Evolutionary conservation across 2,329 filamentous ascomycete genomes (phyloP), one percentile per base, ranked within the genome.

Genomic region (Colletotrichum caudatum): DNA sequence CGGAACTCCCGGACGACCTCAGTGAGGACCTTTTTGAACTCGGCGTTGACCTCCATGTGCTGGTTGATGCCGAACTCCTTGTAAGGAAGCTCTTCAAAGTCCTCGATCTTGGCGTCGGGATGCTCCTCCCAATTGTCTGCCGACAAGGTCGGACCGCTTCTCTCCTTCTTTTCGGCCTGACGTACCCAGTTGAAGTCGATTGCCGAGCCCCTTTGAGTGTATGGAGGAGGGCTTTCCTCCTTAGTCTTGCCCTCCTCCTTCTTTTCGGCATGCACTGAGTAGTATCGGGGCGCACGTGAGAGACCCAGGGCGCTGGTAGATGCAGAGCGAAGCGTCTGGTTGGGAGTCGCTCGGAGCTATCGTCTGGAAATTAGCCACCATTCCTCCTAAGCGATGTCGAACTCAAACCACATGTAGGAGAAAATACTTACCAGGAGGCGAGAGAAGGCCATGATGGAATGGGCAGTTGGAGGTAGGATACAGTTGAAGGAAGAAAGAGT

Each of bases 1-100:
- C 92, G 88, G 81, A 99, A 98, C 77, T 97, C 90, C 89, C 94
- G 96, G 29, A 98, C 85, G 74, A 98, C 93, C 77, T 94, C 90
- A 65, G 95, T 90, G 77, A 99, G 83, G 16, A 92, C 92, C 81
- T 98, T 93, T 78, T 97, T 98, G 81, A 98, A 96, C 80, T 98
- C 95, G 78, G 94, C 91, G 79, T 98, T 97, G 78, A 98, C 97
- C 72, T 94, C 87, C 86, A 98, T 97, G 82, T 98, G 93, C 81
- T 99, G 96, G 77, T 99, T 99, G 76, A 95, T 91, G 20, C 96
- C 96, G 76, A 98, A 98, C 76, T 83, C 77, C n/a, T 82, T 80
- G 73, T 84, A 83, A 5, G 83, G 83, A 2, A 85, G 78, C 68
- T 85, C 82, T n/a, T 81, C 78, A 44, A 85, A 85, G n/a, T 81